Percentiles rank a stretch among this genome's conserved stretches.
Conservation (phyloP, 2,329 filamentous ascomycete species). For the Ceratocystis eucalypticola region DNA sequence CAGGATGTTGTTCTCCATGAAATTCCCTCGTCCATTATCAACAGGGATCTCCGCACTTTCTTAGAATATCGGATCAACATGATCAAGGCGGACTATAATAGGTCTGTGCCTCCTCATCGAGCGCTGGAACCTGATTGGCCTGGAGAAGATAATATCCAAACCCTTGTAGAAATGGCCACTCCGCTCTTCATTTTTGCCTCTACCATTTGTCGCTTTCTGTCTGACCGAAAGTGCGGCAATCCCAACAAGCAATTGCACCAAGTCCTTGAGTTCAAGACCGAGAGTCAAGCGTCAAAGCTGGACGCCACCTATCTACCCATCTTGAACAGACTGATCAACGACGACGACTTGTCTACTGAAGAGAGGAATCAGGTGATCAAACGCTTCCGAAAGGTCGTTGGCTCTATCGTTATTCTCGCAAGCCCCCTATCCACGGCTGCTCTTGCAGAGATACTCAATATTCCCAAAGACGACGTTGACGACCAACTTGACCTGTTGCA, state of each 20-base stretch:
- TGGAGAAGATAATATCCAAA: not conserved
- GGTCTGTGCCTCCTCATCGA: not conserved
- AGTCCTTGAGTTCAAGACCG: not conserved
- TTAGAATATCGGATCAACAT: conserved; percentile 25
- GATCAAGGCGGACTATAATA: not conserved
- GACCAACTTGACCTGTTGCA: not conserved
- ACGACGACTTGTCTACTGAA: not conserved
- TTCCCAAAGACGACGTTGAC: not conserved
- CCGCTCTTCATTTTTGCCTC: not conserved
- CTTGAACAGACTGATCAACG: not conserved
- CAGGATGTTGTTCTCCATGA: conserved; percentile 29
- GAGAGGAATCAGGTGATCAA: not conserved
- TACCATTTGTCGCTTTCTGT: not conserved
- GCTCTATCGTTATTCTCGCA: not conserved
- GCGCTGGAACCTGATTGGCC: not conserved
- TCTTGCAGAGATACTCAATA: not conserved
- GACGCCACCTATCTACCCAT: not conserved
- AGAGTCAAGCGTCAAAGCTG: not conserved
- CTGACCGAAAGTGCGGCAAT: not conserved
- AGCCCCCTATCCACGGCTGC: not conserved
- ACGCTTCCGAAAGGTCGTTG: not conserved
- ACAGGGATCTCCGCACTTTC: conserved; percentile 19
- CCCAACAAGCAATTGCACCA: not conserved
- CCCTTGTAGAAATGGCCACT: not conserved
- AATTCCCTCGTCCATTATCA: conserved; percentile 19